Percentiles rank a stretch among this genome's conserved stretches.
Conservation (phyloP, 352 stramenopile genomes). For the Phytophthora tentaculata region DNA sequence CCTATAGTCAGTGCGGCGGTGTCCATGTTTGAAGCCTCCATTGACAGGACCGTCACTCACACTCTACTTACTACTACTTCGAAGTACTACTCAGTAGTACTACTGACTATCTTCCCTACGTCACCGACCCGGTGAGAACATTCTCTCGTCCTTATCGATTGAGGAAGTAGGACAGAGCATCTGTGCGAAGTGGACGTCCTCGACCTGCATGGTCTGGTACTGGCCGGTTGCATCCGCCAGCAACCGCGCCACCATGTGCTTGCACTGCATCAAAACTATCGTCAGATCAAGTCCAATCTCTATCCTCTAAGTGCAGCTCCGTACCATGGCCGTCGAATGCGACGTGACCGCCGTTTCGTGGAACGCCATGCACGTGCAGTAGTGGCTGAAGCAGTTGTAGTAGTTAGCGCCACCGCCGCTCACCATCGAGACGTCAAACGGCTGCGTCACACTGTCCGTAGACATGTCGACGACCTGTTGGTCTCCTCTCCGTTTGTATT, state of each 20-base stretch:
- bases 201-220: slow-evolving; percentile 52
- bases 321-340: slow-evolving; percentile 61
- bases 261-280: slow-evolving; percentile 51
- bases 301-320: not conserved
- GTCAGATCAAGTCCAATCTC: not conserved
- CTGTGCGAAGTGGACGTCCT: slow-evolving; percentile 62
- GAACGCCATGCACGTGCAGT: slow-evolving; percentile 69
- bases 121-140: slow-evolving; percentile 17
- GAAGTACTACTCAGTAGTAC: no score
- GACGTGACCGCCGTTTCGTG: slow-evolving; percentile 46
- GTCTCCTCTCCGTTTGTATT: slow-evolving; percentile 40
- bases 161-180: slow-evolving; percentile 55
- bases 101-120: not conserved
- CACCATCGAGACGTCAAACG: slow-evolving; percentile 51
- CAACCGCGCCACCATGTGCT: slow-evolving; percentile 72
- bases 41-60: no score
- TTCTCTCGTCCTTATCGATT: slow-evolving; percentile 1
- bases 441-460: slow-evolving; percentile 38
- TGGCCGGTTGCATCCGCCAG: slow-evolving; percentile 62
- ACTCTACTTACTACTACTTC: not conserved
- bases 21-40: no score
- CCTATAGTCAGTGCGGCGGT: no score
- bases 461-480: slow-evolving; percentile 16
- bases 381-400: slow-evolving; percentile 80
- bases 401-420: slow-evolving; percentile 57